Conservation (phyloP, 2,329 filamentous ascomycete genomes). For the Aspergillus pseudoviridinutans region DNA sequence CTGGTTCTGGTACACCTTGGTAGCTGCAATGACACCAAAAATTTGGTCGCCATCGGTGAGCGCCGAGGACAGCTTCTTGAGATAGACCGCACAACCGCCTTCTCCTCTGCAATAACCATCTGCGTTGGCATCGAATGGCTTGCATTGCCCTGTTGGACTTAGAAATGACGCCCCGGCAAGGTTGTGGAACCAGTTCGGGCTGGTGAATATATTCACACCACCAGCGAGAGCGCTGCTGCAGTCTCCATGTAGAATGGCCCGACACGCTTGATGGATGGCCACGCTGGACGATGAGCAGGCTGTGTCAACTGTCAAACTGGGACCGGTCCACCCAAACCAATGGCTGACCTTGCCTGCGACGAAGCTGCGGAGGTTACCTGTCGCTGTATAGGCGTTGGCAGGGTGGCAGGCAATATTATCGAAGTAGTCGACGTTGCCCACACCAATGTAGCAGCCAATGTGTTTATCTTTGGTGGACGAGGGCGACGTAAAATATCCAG, state of each 20-base stretch:
- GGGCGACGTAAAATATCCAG: slow-evolving; percentile 23
- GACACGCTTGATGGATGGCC: slow-evolving; percentile 26
- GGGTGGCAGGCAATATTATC: slow-evolving; percentile 24
- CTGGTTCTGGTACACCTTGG: slow-evolving; percentile 29
- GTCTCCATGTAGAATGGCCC: slow-evolving; percentile 17
- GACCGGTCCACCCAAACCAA: slow-evolving; percentile 43
- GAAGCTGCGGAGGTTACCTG: slow-evolving; percentile 15
- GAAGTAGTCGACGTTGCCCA: slow-evolving; percentile 23
- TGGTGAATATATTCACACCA: slow-evolving; percentile 33
- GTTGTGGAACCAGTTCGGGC: slow-evolving; percentile 19
- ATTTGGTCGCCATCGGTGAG: slow-evolving; percentile 45
- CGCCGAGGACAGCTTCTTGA: slow-evolving; percentile 47
- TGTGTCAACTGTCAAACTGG: slow-evolving; percentile 39
- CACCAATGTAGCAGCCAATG: slow-evolving; percentile 29
- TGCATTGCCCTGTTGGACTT: slow-evolving; percentile 45
- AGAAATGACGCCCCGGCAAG: slow-evolving; percentile 40
- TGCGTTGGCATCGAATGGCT: slow-evolving; percentile 44
- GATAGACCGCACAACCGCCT: slow-evolving; percentile 41
- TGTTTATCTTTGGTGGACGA: slow-evolving; percentile 1
- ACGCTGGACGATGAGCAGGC: slow-evolving; percentile 42
- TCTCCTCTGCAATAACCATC: slow-evolving; percentile 53
- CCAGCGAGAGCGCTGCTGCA: slow-evolving; percentile 31
- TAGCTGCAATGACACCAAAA: slow-evolving; percentile 36
- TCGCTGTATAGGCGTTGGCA: slow-evolving; percentile 26
- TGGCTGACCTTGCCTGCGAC: slow-evolving; percentile 36